Evolutionary conservation across 1,284 basidiomycete genomes (phyloP), one percentile per base, ranked within the genome.

Genomic region (Fistulina hepatica): DNA sequence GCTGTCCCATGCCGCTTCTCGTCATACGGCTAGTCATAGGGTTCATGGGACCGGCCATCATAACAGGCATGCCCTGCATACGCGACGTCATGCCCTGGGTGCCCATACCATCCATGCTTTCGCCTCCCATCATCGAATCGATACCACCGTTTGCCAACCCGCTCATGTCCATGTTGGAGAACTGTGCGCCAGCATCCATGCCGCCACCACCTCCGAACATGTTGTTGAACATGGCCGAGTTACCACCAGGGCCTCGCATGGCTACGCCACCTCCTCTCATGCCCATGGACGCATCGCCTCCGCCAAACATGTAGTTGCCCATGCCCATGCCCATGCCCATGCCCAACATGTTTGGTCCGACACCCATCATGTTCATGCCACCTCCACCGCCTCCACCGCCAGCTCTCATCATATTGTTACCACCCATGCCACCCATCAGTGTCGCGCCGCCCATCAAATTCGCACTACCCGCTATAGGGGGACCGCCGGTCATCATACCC

Each of bases 101-200:
- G 21, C 56, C 55, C 54, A 63, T 55, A 5, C 48, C 47, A 8
- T 39, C 49, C 49, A 58, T 56, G 1, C 54, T 52, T 26, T 42
- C 53, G 44, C 51, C 51, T 51, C 55, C 3, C 55, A 56, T 61
- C n/a, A 60, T 58, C 61, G 67, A 63, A 9, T 55, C 57, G 55
- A 65, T 59, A 42, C 49, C 44, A 21, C 46, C 47, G 40, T 49
- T 44, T 25, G 26, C 43, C 33, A 43, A 21, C 33, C 48, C 48
- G 47, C 57, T 51, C 31, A 47, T 43, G 13, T 53, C 53, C 52
- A 60, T 57, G 11, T 50, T 50, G 22, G 45, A 46, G 44, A 60
- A 54, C 43, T 58, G 49, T 52, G 54, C 52, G 44, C 50, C 24
- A n/a, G 24, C 24, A 26, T 26, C n/a, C 24, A 26, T 10, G n/a